Base-by-base conservation (phyloP, 1,284 basidiomycete genomes). In the Sphagnurus paluster region DNA sequence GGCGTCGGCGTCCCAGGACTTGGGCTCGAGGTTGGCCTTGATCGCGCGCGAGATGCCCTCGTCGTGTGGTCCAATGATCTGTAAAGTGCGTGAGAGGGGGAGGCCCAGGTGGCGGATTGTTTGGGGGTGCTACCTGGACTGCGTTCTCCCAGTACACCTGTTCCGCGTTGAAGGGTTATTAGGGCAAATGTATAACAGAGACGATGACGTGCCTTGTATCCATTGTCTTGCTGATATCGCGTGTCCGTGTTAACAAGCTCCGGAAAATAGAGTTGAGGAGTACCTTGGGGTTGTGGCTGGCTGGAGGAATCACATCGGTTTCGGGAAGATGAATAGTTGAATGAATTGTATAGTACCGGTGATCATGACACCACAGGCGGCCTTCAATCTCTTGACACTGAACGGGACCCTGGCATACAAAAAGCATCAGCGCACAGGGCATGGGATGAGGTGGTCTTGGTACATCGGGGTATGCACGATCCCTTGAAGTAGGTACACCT, bases 61-160 rank as follows among this genome's bases (percentile, higher is more conserved):
- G 61, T 93, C 90, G 56, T 92, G 88, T 0, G 90, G 90, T 6
- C 70, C 75, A 42, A 92, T 90, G 39, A 93, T 93, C 84, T 93
- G 42, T 14, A 29, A 41, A 36, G 16, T 14, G 25, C 14, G n/a
- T 20, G 24, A 35, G 33, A 10, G 6, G 14, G 37, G 8, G n/a
- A n/a, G n/a, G n/a, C n/a, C n/a, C n/a, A 11, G 13, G 23, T 14
- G 16, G 14, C 21, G 13, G n/a, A 32, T 3, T 35, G 10, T 39
- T 21, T n/a, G 13, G n/a, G 19, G 3, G 14, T n/a, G 25, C 61
- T 57, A 87, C 87, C 71, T 90, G 87, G 1, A 90, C 84, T 0
- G 79, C 87, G 58, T 90, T 91, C 61, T 89, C 86, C 88, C 88
- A 90, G 55, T 91, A 91, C 9, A 90, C 87, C 86, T 87, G 32